Evolutionary conservation across 1,284 basidiomycete genomes (phyloP), one percentile per base, ranked within the genome.

Genomic region (Coniferiporia sulphurascens): DNA sequence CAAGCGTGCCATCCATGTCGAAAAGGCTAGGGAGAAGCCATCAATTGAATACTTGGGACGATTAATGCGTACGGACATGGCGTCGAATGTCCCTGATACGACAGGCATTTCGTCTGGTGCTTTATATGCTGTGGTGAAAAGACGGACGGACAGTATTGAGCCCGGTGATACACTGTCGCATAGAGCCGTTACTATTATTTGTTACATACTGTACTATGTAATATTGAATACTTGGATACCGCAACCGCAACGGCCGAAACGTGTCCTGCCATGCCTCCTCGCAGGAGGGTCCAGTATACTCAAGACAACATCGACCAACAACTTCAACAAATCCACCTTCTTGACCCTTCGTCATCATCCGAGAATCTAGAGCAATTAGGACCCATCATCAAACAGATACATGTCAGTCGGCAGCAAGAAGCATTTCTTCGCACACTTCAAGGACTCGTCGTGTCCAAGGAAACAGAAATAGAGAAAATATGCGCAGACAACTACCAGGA

Each of bases 401-500:
- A 98, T 75, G 83, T 88, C 66, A 92, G 87, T 64, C 80, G 89
- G 51, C 93, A 95, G 68, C 94, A 98, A 69, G 94, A 98, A 62
- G 83, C 87, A 12, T 99, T 95, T 72, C 82, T 99, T 38, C 84
- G 89, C 49, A 92, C 89, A 46, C 78, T 98, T 53, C 89, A 93
- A 66, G 80, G 78, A 17, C 91, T 98, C 67, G 91, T 98, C 53
- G 85, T 91, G 67, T 86, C 93, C 64, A 98, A 98, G 75, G 97
- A 99, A 71, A 80, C 83, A 59, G 95, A 99, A 74, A 99, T 99
- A 69, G 93, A 98, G 76, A 85, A 84, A 61, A 95, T 98, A 73
- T 99, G 97, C 74, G 85, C 89, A 60, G 89, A 91, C 66, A 98
- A 98, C 72, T 98, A 99, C 71, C 93, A 96, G 76, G 97, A 99